phyloP scores from a whole-genome alignment of 2,329 filamentous ascomycete genomes.

The Ophiocordyceps camponoti-saundersi region DNA sequence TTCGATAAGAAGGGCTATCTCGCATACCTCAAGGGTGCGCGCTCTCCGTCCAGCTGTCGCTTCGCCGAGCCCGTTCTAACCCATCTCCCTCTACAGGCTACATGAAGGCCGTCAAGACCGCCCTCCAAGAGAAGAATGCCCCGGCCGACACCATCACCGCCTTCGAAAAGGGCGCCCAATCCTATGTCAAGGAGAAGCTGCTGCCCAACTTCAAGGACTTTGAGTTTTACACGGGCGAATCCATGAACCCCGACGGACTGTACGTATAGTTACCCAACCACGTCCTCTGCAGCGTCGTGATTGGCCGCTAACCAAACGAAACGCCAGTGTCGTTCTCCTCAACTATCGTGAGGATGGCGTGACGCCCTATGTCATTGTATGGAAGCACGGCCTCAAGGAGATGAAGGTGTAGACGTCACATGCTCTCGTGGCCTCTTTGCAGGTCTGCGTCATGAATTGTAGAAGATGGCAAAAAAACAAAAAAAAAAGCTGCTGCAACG shows the following conservation, averaged over 20 bases:
- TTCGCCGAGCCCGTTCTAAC: not conserved
- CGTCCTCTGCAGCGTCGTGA: too few species aligned
- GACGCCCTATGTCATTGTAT: conserved; percentile 78
- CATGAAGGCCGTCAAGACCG: conserved; percentile 74
- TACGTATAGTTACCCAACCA: conserved; percentile 26
- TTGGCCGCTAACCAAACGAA: too few species aligned
- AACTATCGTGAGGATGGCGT: conserved; percentile 96
- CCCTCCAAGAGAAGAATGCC: conserved; percentile 45
- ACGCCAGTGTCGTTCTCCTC: conserved; percentile 71
- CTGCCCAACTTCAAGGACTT: conserved; percentile 83
- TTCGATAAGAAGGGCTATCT: conserved; percentile 87
- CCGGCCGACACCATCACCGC: conserved; percentile 49
- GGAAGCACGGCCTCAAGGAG: conserved; percentile 84
- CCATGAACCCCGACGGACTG: conserved; percentile 90
- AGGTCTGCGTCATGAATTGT: not conserved
- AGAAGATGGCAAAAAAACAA: not conserved
- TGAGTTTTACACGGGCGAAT: conserved; percentile 85
- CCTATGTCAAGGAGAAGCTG: conserved; percentile 69
- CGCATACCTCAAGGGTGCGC: conserved; percentile 65
- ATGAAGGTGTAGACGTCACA: conserved; percentile 65
- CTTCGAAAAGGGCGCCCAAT: conserved; percentile 63
- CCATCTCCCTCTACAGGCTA: conserved; percentile 40
- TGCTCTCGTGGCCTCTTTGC: not conserved
- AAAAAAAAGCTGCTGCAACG: too few species aligned
- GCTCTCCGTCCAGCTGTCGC: not conserved